These are phyloP conservation scores for Fusarium temperatum DNA, from an alignment of 2,329 filamentous ascomycete species.

Conservation along the genomic window DNA sequence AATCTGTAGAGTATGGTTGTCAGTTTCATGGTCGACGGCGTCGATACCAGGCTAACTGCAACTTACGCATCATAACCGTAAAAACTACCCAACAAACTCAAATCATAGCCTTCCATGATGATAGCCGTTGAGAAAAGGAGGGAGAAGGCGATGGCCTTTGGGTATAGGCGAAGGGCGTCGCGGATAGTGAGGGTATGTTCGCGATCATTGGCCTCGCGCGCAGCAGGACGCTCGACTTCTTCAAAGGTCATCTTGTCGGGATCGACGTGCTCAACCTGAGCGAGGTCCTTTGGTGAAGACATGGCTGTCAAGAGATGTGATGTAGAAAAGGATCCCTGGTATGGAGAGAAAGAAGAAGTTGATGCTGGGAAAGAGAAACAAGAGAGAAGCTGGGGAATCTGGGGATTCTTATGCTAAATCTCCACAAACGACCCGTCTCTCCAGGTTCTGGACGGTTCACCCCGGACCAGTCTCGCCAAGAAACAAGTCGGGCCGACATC, in stretches of 20 bases:
- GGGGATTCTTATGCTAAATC: slow-evolving; percentile 18
- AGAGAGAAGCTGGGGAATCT: slow-evolving; percentile 7
- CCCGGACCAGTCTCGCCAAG: neutral
- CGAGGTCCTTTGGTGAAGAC: slow-evolving; percentile 8
- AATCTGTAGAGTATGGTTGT: neutral
- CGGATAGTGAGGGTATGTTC: slow-evolving; percentile 46
- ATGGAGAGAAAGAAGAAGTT: neutral
- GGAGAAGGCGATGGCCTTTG: slow-evolving; percentile 49
- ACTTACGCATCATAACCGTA: slow-evolving; percentile 48
- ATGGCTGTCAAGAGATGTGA: neutral
- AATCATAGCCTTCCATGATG: slow-evolving; percentile 51
- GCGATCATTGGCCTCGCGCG: slow-evolving; percentile 13
- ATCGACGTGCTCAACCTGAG: slow-evolving; percentile 20
- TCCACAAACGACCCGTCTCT: slow-evolving; percentile 7
- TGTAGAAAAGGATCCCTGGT: neutral
- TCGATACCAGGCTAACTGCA: slow-evolving; percentile 28
- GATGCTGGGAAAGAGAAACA: neutral
- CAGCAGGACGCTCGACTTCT: slow-evolving; percentile 7
- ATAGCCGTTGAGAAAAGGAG: slow-evolving; percentile 50
- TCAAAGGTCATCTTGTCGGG: slow-evolving; percentile 8
- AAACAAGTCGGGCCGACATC: slow-evolving; percentile 1
- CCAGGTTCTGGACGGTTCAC: neutral
- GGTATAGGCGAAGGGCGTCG: slow-evolving; percentile 51
- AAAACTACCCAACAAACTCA: slow-evolving; percentile 28
- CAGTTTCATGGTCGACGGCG: slow-evolving; percentile 33